Conservation (phyloP, 495 filamentous ascomycete species). For the Aspergillus mulundensis region DNA sequence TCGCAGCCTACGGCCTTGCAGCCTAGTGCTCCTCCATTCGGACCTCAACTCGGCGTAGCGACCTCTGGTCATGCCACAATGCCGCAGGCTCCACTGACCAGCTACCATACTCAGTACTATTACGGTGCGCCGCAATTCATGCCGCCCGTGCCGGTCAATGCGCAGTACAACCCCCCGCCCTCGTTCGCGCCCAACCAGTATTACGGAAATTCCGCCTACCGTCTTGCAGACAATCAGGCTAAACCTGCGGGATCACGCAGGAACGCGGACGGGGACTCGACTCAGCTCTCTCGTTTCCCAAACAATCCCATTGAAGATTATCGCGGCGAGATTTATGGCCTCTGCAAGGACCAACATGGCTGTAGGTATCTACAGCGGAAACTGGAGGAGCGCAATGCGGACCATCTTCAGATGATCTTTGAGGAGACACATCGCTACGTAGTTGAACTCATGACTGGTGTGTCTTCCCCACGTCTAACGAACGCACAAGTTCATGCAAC, state of each 20-base stretch:
- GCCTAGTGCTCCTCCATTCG: slow-evolving; percentile 68
- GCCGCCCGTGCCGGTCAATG: slow-evolving; percentile 24
- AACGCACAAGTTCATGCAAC: neutral
- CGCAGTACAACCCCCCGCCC: slow-evolving; percentile 25
- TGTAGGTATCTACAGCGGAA: slow-evolving; percentile 95
- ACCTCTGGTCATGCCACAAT: slow-evolving; percentile 19
- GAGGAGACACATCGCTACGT: slow-evolving; percentile 86
- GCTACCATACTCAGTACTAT: slow-evolving; percentile 31
- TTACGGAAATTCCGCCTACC: slow-evolving; percentile 28
- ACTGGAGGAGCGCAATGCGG: slow-evolving; percentile 81
- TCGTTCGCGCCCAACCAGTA: slow-evolving; percentile 26
- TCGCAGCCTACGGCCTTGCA: slow-evolving; percentile 69
- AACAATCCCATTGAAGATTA: slow-evolving; percentile 76
- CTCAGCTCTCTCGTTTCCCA: slow-evolving; percentile 58
- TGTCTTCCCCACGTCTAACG: slow-evolving; percentile 13
- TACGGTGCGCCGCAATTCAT: slow-evolving; percentile 34
- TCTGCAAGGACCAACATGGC: slow-evolving; percentile 97
- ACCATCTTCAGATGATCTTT: slow-evolving; percentile 89
- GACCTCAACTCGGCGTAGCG: slow-evolving; percentile 35
- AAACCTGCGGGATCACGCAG: slow-evolving; percentile 29
- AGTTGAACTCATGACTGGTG: slow-evolving; percentile 90
- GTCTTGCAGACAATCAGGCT: slow-evolving; percentile 27
- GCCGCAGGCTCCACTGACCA: slow-evolving; percentile 18
- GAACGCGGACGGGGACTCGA: slow-evolving; percentile 33
- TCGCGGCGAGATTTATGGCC: slow-evolving; percentile 71